Conservation (phyloP, 2,329 filamentous ascomycete species). For the Septoria linicola region DNA sequence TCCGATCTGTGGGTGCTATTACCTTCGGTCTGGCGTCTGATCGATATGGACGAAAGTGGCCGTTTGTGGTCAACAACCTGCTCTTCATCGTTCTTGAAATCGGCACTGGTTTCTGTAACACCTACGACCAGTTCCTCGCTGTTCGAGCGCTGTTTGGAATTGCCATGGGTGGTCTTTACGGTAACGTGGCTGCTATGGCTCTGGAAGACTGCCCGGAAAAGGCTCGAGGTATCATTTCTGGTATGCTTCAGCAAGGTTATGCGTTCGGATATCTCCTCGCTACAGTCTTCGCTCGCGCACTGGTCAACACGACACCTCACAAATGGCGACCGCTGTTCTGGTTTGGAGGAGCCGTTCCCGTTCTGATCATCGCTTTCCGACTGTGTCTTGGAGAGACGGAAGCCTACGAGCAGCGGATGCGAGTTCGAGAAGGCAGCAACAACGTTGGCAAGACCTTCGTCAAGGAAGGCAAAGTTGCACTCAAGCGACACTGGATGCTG, state of each 20-base stretch:
- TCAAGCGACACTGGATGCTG: constrained; percentile 77
- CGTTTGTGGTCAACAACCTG: constrained; percentile 60
- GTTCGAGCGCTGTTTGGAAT: constrained; percentile 62
- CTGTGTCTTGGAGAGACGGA: constrained; percentile 76
- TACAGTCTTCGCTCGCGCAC: constrained; percentile 47
- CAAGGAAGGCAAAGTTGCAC: constrained; percentile 72
- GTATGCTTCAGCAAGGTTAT: constrained; percentile 64
- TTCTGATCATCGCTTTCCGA: constrained; percentile 77
- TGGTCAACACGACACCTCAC: constrained; percentile 74
- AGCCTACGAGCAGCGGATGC: constrained; percentile 66
- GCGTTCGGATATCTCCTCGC: constrained; percentile 64
- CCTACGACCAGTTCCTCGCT: constrained; percentile 58
- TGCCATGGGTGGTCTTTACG: constrained; percentile 64
- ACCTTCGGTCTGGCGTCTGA: constrained; percentile 51
- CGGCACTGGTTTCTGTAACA: constrained; percentile 59
- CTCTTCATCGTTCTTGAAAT: constrained; percentile 62
- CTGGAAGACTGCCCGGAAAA: constrained; percentile 61
- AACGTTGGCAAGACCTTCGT: constrained; percentile 68
- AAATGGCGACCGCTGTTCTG: constrained; percentile 84
- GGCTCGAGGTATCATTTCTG: constrained; percentile 60
- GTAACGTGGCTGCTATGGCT: constrained; percentile 61
- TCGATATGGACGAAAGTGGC: constrained; percentile 41
- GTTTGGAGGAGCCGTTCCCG: constrained; percentile 80
- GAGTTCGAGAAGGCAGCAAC: constrained; percentile 59
- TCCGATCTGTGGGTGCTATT: constrained; percentile 59